phyloP scores from a whole-genome alignment of 345 rosid species.

The Hypericum androsaemum region DNA sequence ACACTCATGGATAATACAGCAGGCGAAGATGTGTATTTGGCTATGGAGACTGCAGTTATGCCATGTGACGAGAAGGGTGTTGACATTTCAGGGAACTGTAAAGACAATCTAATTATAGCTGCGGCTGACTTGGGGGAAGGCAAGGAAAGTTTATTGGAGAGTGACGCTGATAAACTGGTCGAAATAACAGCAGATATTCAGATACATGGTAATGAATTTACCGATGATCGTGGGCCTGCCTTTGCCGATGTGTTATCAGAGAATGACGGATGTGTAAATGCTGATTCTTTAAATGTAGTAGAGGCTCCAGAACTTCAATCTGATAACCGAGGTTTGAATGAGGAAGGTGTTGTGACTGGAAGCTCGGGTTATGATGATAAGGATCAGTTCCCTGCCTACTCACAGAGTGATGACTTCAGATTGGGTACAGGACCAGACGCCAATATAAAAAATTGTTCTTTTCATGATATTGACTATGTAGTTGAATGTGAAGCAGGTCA shows the following conservation, averaged over 20 bases:
- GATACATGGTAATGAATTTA: slow-evolving; percentile 18
- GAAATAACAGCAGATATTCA: slow-evolving; percentile 21
- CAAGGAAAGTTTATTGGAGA: slow-evolving; percentile 27
- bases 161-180: slow-evolving; percentile 24
- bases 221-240: slow-evolving; percentile 15
- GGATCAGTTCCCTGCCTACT: slow-evolving; percentile 14
- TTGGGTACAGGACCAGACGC: slow-evolving; percentile 20
- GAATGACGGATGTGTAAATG: slow-evolving; percentile 21
- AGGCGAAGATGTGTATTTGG: slow-evolving; percentile 16
- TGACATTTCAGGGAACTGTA: slow-evolving; percentile 15
- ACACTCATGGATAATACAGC: slow-evolving; percentile 18
- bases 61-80: slow-evolving; percentile 12
- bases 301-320: slow-evolving; percentile 22
- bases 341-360: slow-evolving; percentile 21
- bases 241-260: slow-evolving; percentile 14
- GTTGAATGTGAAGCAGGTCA: slow-evolving; percentile 24
- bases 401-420: slow-evolving; percentile 26
- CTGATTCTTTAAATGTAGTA: slow-evolving; percentile 25
- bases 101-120: slow-evolving; percentile 5
- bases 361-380: slow-evolving; percentile 29
- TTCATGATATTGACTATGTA: slow-evolving; percentile 19
- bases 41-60: slow-evolving; percentile 20
- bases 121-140: slow-evolving; percentile 25
- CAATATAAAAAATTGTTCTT: slow-evolving; percentile 13
- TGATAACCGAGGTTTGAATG: slow-evolving; percentile 16